Evolutionary conservation across 192 early-diverging fungal species (phyloP), one percentile per base, ranked within the genome.

Genomic region (Bifiguratus adelaidae): DNA sequence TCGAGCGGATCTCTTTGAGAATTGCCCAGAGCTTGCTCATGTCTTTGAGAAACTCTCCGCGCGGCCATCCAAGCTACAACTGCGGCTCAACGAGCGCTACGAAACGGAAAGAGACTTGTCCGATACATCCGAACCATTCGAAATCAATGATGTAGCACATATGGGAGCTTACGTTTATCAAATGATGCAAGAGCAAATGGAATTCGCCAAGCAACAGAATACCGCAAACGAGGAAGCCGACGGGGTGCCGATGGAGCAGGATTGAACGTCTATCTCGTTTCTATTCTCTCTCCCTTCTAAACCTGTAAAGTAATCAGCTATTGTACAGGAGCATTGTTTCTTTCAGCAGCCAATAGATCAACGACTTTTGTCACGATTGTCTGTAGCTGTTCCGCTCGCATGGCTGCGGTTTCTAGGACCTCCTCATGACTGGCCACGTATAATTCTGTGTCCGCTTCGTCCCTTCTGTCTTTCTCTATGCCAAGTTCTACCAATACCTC

Each of bases 11-110:
- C 52, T 97, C 2, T 95, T 97, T 58, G 66, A 77, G 38, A 74
- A 78, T 32, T 91, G 90, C 50, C 74, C 75, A 46, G 95, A 97
- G 52, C 71, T 97, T n/a, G 61, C 73, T 27, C 69, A 71, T 3
- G 75, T 83, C 0, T 83, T 96, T 47, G 35, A 63, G 23, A 48
- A 60, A 24, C 61, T 97, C 5, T 26, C 81, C 7, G 48, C 67
- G 22, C 62, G 82, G 40, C 87, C 90, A 6, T 69, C 77, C 11
- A 78, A 70, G 45, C 48, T 80, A 26, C 74, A 55, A 54, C 56
- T 83, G n/a, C 69, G 65, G 42, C 51, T 45, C 41, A 74, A 60
- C n/a, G 80, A 81, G 58, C 71, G 52, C 56, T 58, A 50, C 41
- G 52, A 61, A 25, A 41, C 49, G 2, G 38, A 37, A 20, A 42